Evolutionary conservation across 495 filamentous ascomycete genomes (phyloP).

Genomic region (Talaromyces adpressus): DNA sequence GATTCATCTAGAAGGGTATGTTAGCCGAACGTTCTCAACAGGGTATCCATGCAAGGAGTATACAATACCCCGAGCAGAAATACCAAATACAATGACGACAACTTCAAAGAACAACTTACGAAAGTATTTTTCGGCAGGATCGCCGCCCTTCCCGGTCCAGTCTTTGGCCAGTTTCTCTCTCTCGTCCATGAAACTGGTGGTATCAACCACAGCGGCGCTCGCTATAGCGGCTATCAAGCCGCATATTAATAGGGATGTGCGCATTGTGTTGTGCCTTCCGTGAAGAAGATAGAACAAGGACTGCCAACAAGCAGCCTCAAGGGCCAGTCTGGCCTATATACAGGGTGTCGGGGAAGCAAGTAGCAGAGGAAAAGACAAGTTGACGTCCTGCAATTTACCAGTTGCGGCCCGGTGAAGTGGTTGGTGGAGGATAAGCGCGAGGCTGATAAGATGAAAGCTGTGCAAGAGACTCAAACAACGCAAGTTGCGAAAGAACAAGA

Average conservation of each 20-base stretch:
- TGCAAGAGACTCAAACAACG: background rate
- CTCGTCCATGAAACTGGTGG: constrained; percentile 36
- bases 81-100: background rate
- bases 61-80: background rate
- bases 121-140: constrained; percentile 52
- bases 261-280: background rate
- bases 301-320: background rate
- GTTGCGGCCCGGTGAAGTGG: background rate
- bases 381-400: background rate
- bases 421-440: background rate
- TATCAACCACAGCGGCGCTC: constrained; percentile 13
- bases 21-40: constrained; percentile 13
- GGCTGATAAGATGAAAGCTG: background rate
- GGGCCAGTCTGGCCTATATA: background rate
- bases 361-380: background rate
- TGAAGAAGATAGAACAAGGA: background rate
- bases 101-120: constrained; percentile 34
- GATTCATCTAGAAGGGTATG: constrained; percentile 39
- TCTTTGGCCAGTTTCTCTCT: constrained; percentile 36
- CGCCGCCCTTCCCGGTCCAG: constrained; percentile 36
- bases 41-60: background rate
- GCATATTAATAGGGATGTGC: constrained; percentile 11
- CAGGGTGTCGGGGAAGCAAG: background rate
- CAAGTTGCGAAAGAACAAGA: background rate
- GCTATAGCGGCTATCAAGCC: constrained; percentile 14